phyloP scores from a whole-genome alignment of 306 rosid genomes.

The Cyamopsis tetragonoloba region DNA sequence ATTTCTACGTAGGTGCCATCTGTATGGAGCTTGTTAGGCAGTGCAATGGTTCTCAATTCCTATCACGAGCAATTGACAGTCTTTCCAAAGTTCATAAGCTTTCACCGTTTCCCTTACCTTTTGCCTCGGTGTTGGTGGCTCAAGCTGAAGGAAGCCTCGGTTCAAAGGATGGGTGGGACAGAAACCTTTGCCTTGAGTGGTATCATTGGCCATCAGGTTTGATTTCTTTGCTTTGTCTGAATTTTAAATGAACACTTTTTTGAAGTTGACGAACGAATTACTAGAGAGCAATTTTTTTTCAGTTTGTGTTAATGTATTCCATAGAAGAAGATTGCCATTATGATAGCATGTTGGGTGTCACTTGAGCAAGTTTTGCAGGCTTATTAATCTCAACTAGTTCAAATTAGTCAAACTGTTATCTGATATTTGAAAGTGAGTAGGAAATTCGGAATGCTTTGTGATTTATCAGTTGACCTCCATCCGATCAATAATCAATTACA shows the following conservation, averaged over 20 bases:
- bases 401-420: constrained; percentile 3
- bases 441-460: not conserved
- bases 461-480: not conserved
- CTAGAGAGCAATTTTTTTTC: not conserved
- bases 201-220: constrained; percentile 87
- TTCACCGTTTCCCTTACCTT: constrained; percentile 57
- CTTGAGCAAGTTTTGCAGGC: constrained; percentile 2
- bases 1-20: constrained; percentile 52
- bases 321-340: constrained; percentile 2
- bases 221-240: constrained; percentile 24
- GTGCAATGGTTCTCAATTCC: constrained; percentile 31
- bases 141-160: constrained; percentile 92
- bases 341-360: not conserved
- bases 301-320: not conserved
- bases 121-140: constrained; percentile 60
- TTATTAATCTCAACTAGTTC: constrained; percentile 7
- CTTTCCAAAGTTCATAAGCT: constrained; percentile 52
- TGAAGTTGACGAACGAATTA: constrained; percentile 4
- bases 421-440: constrained; percentile 14
- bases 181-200: constrained; percentile 74
- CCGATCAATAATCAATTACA: not conserved
- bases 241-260: not conserved
- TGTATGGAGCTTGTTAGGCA: constrained; percentile 77
- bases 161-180: constrained; percentile 75
- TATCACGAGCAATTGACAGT: constrained; percentile 59